A percentile compares a stretch with the other conserved stretches of the same genome.
phyloP scores from a whole-genome alignment of 2,329 filamentous ascomycete genomes.

The Alternaria sp. region DNA sequence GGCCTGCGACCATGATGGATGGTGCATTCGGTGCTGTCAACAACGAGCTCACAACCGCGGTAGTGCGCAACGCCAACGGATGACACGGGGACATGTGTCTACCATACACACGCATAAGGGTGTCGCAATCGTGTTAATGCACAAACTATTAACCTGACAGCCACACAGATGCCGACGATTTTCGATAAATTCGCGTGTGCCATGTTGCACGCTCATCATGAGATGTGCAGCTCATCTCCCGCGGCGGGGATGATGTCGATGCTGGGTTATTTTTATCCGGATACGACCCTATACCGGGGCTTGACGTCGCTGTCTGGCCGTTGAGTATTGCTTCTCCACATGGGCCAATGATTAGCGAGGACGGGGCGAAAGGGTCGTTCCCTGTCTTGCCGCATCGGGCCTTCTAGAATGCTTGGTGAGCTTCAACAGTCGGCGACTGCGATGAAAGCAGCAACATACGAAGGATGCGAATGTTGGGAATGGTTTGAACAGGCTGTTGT shows the following conservation, averaged over 20 bases:
- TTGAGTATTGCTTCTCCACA: constrained; percentile 30
- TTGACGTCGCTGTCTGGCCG: constrained; percentile 25
- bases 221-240: constrained; percentile 5
- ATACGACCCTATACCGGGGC: constrained; percentile 7
- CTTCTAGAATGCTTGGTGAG: constrained; percentile 12
- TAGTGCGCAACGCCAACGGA: neutral
- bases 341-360: constrained; percentile 18
- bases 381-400: constrained; percentile 7
- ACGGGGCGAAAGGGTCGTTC: constrained; percentile 6
- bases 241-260: constrained; percentile 5
- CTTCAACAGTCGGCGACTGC: neutral
- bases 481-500: neutral
- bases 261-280: constrained; percentile 25
- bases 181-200: neutral
- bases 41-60: neutral
- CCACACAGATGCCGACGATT: neutral
- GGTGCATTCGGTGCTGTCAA: neutral
- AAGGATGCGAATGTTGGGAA: neutral
- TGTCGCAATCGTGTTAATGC: neutral
- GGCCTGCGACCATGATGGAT: constrained; percentile 7
- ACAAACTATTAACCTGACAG: neutral
- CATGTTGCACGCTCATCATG: constrained; percentile 2
- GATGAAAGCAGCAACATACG: neutral
- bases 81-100: constrained; percentile 4
- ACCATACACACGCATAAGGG: neutral